Evolutionary conservation across 768 basidiomycete species (phyloP).

Genomic region (Psilocybe cyanescens): DNA sequence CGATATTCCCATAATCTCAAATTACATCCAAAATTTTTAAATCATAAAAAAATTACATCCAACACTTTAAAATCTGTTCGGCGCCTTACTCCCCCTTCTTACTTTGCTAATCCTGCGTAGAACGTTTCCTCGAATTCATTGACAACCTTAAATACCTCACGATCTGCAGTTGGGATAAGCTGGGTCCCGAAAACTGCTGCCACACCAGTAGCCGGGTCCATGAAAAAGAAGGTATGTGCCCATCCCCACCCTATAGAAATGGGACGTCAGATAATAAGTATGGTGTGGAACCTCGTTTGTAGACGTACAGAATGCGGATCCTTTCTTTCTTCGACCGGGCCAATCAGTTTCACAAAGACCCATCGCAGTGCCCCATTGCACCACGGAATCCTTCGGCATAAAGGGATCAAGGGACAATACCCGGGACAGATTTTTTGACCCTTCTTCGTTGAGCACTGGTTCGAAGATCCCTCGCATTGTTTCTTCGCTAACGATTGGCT

Average conservation of each 20-base stretch:
- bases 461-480: slow-evolving; percentile 20
- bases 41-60: background rate
- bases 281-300: background rate
- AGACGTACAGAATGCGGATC: slow-evolving; percentile 29
- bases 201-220: slow-evolving; percentile 37
- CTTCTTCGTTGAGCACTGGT: slow-evolving; percentile 20
- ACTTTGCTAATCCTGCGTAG: background rate
- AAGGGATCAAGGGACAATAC: background rate
- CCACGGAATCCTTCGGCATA: background rate
- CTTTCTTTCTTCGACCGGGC: slow-evolving; percentile 30
- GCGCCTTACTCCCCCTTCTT: background rate
- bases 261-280: background rate
- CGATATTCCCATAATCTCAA: background rate
- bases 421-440: background rate
- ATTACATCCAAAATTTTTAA: background rate
- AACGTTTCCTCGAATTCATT: background rate
- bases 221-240: slow-evolving; percentile 32
- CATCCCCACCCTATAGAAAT: slow-evolving; percentile 31
- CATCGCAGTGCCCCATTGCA: slow-evolving; percentile 27
- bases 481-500: slow-evolving; percentile 12
- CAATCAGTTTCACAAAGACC: slow-evolving; percentile 27
- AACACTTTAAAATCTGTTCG: background rate
- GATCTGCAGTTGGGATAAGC: slow-evolving; percentile 11
- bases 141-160: background rate
- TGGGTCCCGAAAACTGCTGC: slow-evolving; percentile 28